phyloP scores from a whole-genome alignment of 371 early-diverging fungal genomes.

The Mortierella sp. region DNA sequence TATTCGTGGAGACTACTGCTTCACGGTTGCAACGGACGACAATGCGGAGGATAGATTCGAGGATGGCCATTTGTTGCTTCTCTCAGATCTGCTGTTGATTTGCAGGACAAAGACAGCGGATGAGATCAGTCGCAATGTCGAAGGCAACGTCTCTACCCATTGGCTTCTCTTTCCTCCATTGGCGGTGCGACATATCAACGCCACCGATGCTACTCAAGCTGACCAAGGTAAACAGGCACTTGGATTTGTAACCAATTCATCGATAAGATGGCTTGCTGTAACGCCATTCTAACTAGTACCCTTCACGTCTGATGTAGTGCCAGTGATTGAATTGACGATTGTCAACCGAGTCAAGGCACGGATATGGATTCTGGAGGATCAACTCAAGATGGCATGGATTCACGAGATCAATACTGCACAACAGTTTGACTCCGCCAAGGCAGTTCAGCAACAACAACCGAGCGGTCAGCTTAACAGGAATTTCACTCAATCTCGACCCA shows the following conservation, averaged over 20 bases:
- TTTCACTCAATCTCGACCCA: conserved; percentile 32
- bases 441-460: conserved; percentile 22
- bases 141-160: conserved; percentile 33
- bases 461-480: conserved; percentile 24
- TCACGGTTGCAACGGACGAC: conserved; percentile 36
- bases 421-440: conserved; percentile 35
- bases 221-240: conserved; percentile 28
- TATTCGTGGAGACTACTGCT: conserved; percentile 31
- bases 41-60: conserved; percentile 38
- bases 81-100: conserved; percentile 50
- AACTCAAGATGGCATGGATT: conserved; percentile 42
- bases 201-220: conserved; percentile 36
- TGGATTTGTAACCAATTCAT: not conserved
- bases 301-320: conserved; percentile 19
- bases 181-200: conserved; percentile 50
- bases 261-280: not conserved
- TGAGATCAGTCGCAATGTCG: conserved; percentile 43
- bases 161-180: conserved; percentile 56
- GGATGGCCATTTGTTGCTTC: conserved; percentile 50
- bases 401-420: conserved; percentile 42
- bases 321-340: conserved; percentile 40
- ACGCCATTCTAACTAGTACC: no score
- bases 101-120: conserved; percentile 44
- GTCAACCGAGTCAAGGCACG: conserved; percentile 52
- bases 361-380: conserved; percentile 37